phyloP scores from a whole-genome alignment of 2,329 filamentous ascomycete species.

The Colletotrichum sublineola region DNA sequence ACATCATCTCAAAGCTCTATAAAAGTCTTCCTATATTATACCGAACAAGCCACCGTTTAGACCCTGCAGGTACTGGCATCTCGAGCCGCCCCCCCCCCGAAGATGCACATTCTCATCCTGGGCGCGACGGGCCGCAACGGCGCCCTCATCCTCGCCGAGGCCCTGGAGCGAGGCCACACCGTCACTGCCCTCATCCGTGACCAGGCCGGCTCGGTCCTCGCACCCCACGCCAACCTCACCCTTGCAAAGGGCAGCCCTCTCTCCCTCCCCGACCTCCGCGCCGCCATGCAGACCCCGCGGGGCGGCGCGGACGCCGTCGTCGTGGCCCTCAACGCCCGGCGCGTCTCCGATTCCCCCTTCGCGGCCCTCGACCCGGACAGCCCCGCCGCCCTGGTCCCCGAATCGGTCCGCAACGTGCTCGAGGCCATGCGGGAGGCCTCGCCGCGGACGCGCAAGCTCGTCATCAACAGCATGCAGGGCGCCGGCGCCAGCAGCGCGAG shows the following conservation, averaged over 20 bases:
- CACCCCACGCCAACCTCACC: constrained; percentile 50
- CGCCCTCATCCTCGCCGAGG: constrained; percentile 55
- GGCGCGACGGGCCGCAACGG: constrained; percentile 63
- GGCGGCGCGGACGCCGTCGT: constrained; percentile 55
- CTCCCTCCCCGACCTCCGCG: constrained; percentile 52
- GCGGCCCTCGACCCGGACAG: constrained; percentile 52
- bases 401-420: constrained; percentile 55
- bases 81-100: constrained; percentile 8
- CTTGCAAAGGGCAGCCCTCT: constrained; percentile 55
- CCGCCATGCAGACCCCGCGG: constrained; percentile 49
- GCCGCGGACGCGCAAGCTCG: constrained; percentile 53
- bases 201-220: constrained; percentile 44
- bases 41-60: background rate
- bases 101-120: constrained; percentile 61
- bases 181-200: constrained; percentile 62
- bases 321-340: constrained; percentile 62
- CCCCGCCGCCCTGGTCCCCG: constrained; percentile 61
- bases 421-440: constrained; percentile 53
- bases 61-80: background rate
- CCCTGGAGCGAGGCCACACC: constrained; percentile 55
- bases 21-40: background rate
- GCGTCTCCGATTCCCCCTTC: constrained; percentile 62
- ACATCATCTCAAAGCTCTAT: background rate
- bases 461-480: constrained; percentile 65
- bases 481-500: constrained; percentile 59